Evolutionary conservation across 2,329 filamentous ascomycete genomes (phyloP).

Genomic region (Fusarium sp.): DNA sequence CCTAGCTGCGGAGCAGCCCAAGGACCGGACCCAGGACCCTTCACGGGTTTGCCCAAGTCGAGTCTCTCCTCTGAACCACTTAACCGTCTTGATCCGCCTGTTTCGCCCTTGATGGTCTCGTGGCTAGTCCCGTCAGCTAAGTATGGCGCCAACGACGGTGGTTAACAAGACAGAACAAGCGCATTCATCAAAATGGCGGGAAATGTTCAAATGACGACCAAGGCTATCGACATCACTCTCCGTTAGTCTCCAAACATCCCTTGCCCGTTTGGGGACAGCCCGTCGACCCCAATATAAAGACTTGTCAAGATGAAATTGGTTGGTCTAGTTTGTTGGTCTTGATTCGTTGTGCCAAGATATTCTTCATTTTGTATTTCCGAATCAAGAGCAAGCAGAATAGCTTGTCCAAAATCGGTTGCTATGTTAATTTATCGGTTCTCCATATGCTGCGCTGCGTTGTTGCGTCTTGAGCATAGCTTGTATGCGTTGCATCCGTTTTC

Average conservation of each 20-base stretch:
- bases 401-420: background rate
- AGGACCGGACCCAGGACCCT: background rate
- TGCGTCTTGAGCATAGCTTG: background rate
- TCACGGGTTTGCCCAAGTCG: background rate
- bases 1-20: conserved; percentile 9
- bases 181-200: conserved; percentile 21
- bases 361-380: conserved; percentile 3
- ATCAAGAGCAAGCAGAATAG: background rate
- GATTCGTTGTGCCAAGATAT: conserved; percentile 7
- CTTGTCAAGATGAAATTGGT: conserved; percentile 4
- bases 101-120: background rate
- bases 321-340: background rate
- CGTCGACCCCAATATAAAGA: background rate
- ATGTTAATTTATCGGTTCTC: background rate
- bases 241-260: conserved; percentile 4
- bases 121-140: background rate
- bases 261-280: conserved; percentile 4
- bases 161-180: background rate
- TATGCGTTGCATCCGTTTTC: background rate
- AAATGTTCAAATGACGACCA: background rate
- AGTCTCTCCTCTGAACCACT: background rate
- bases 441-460: background rate
- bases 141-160: background rate
- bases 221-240: background rate
- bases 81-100: background rate